Evolutionary conservation across 495 filamentous ascomycete genomes (phyloP), one percentile per base, ranked within the genome.

Genomic region (Apiosordaria backusii): DNA sequence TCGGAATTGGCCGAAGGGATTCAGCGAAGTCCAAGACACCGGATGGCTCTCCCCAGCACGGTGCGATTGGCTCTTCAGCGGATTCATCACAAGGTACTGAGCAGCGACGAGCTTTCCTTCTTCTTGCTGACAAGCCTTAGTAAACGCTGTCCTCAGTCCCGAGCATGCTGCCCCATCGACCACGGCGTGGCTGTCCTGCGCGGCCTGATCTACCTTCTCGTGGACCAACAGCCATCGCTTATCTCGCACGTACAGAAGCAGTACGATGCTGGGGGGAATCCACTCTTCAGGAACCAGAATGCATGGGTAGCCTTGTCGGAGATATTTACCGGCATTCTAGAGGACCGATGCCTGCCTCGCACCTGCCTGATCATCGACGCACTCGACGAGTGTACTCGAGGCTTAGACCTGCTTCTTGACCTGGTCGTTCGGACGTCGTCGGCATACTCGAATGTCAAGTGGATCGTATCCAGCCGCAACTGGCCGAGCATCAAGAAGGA

Each of bases 311-410:
- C 71, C 4, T 53, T 81, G 13, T 74, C 61, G 19, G 57, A 70
- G 6, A 76, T 81, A 29, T 71, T 80, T 16, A 62, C 27, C 6
- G 53, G 40, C 15, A 78, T 81, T 7, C 58, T 82, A 1, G 66
- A 74, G 35, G 77, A 80, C 57, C 60, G 65, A 16, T 63, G 27
- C 23, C 22, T 77, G 18, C 18, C 65, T 0, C 50, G 1, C 0
- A 68, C 73, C 0, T 76, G 70, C 67, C 27, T 83, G 10, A 64
- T 85, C 1, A 73, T 85, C 55, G 82, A 86, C 67, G 82, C 81
- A 18, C 77, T 86, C 3, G 81, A 85, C 67, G 82, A 86, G 68
- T 85, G 80, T 59, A 64, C 53, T 0, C 57, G 22, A 7, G 75
- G 70, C 27, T 54, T 72, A 57, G 4, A n/a, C 1, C 29, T 67